Evolutionary conservation across 2,329 filamentous ascomycete genomes (phyloP), one percentile per base, ranked within the genome.

Genomic region (Nannizzia gypsea): DNA sequence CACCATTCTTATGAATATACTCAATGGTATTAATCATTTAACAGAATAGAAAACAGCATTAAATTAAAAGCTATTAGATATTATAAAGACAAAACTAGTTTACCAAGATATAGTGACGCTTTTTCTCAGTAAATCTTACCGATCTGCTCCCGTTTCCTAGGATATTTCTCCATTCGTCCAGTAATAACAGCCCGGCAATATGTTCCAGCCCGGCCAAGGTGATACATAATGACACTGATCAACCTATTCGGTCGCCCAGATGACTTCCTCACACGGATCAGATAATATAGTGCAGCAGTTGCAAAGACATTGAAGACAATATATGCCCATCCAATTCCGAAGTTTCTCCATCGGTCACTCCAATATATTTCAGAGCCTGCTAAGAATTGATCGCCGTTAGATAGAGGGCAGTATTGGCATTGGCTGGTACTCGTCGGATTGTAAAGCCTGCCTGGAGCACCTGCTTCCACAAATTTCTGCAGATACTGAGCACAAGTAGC

Each of bases 291-390:
- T 2, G 74, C 68, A 46, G 85, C 69, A 0, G 82, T 81, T 0
- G 75, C 81, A 31, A 70, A 70, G n/a, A 83, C 70, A 66, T 86
- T 86, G 68, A 85, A 82, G 11, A 76, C 68, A 59, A 84, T 77
- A 62, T 81, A 86, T 0, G 76, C 78, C 75, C 80, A 84, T 57
- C 84, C 72, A 26, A 87, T 71, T 1, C 83, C 86, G 67, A 85
- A 86, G 69, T 89, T 86, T 60, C 85, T 79, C 85, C 85, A 89
- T 26, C 83, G 74, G 28, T 87, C 74, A 28, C 64, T 68, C 68
- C 85, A 88, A 61, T 76, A 68, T 60, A 81, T 78, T 55, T 76
- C 74, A 54, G 83, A 77, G 0, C 62, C 61, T 0, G 76, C 67
- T 34, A 77, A 66, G 60, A 77, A 77, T 57, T 77, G 70, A 65